Conservation (phyloP, 768 basidiomycete genomes). For the Amylocystis lapponica region DNA sequence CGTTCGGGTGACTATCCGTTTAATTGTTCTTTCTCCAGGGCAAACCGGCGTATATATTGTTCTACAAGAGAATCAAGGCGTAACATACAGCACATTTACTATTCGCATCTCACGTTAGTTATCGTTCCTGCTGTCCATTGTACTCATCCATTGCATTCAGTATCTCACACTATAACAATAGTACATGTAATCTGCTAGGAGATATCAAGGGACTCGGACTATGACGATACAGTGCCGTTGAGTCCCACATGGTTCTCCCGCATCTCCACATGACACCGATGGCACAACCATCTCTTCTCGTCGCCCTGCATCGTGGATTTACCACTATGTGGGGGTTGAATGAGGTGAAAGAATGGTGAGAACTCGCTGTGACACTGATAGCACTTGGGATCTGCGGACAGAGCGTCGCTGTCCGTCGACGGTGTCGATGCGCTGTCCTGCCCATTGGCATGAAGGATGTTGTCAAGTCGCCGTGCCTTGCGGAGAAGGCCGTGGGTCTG, state of each 20-base stretch:
- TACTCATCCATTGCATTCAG: slow-evolving; percentile 11
- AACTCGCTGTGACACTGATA: slow-evolving; percentile 58
- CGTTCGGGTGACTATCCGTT: slow-evolving; percentile 3
- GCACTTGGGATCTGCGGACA: slow-evolving; percentile 38
- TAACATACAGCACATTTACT: slow-evolving; percentile 11
- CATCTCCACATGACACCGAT: slow-evolving; percentile 37
- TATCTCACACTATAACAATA: slow-evolving; percentile 22
- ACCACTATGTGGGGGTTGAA: slow-evolving; percentile 19
- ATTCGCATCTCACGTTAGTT: slow-evolving; percentile 9
- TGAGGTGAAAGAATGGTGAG: slow-evolving; percentile 71
- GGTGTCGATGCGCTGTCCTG: slow-evolving; percentile 3
- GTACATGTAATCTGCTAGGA: slow-evolving; percentile 36
- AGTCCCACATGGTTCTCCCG: slow-evolving; percentile 14
- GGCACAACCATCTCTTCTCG: slow-evolving; percentile 31
- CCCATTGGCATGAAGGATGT: slow-evolving; percentile 43
- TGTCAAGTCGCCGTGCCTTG: slow-evolving; percentile 82
- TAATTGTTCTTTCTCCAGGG: slow-evolving; percentile 37
- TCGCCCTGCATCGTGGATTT: slow-evolving; percentile 16
- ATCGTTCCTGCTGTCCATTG: slow-evolving; percentile 18
- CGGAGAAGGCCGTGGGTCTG: slow-evolving; percentile 84
- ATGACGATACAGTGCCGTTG: slow-evolving; percentile 18
- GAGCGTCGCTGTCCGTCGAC: slow-evolving; percentile 4
- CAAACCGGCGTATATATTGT: slow-evolving; percentile 71
- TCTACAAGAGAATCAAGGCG: slow-evolving; percentile 37
- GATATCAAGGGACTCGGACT: slow-evolving; percentile 9